Percentiles rank a stretch among this genome's conserved stretches.
These are phyloP conservation scores for Septoria petroselini DNA, from an alignment of 2,329 filamentous ascomycete genomes.

Conservation along the genomic window DNA sequence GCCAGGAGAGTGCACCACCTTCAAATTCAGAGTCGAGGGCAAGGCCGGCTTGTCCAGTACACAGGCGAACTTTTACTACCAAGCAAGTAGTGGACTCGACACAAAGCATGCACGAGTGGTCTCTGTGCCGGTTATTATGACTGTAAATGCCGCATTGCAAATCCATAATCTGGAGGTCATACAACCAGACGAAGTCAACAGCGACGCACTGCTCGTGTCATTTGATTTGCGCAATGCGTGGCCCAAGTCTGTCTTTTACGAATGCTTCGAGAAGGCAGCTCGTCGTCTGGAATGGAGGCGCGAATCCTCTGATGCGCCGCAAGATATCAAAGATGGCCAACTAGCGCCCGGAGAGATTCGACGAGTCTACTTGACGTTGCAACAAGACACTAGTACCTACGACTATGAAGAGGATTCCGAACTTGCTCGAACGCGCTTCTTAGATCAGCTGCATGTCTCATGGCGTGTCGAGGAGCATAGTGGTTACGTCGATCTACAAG, in stretches of 20 bases:
- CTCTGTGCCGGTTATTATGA: conserved; percentile 75
- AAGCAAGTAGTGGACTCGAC: conserved; percentile 11
- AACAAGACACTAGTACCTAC: not conserved
- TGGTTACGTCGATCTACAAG: conserved; percentile 26
- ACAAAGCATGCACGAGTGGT: conserved; percentile 41
- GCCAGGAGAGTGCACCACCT: conserved; percentile 63
- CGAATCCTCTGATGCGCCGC: conserved; percentile 10
- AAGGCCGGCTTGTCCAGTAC: conserved; percentile 80
- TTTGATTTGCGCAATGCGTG: conserved; percentile 87
- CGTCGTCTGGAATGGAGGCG: conserved; percentile 3
- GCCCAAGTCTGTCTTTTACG: conserved; percentile 67
- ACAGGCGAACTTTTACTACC: conserved; percentile 78
- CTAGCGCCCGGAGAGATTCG: conserved; percentile 27
- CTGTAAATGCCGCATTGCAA: conserved; percentile 88
- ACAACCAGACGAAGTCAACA: conserved; percentile 50
- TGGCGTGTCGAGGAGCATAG: conserved; percentile 27
- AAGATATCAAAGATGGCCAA: conserved; percentile 11
- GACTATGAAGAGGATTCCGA: conserved; percentile 20
- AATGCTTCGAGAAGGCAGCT: conserved; percentile 19
- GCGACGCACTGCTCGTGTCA: conserved; percentile 67
- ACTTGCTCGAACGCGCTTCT: conserved; percentile 17
- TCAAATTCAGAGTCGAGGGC: conserved; percentile 80
- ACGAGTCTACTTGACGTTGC: conserved; percentile 21
- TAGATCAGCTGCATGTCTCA: conserved; percentile 23
- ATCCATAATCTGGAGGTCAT: conserved; percentile 75